Evolutionary conservation across 2,329 filamentous ascomycete species (phyloP), one percentile per base, ranked within the genome.

Genomic region (Clarireedia paspali): DNA sequence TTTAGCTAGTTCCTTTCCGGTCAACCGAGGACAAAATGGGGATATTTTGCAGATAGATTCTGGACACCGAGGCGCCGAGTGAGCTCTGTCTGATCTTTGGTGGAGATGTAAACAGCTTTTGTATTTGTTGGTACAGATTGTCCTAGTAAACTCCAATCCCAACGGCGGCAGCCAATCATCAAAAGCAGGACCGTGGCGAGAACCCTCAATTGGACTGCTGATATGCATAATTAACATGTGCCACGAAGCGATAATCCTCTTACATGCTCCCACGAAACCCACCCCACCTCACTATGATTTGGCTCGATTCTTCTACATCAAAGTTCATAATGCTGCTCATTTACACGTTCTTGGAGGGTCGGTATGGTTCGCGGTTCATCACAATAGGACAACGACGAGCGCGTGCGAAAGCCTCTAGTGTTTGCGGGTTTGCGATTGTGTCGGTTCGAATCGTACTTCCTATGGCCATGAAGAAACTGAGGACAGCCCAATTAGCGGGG

Each of bases 381-480:
- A 95, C 83, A 66, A 92, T 83, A 24, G 91, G 89, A 60, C 83
- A 81, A 66, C 87, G 79, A 64, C 86, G 84, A 50, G 88, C 84
- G 70, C 83, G 82, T 64, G 83, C 81, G 75, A 92, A 96, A 57
- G 88, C 83, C 70, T 91, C 82, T 63, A 84, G 79, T 57, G 86
- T 77, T 66, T 88, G 85, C 39, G 87, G 84, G 45, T 89, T 89
- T 49, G 52, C 52, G 62, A 89, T 59, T 6, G 66, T 84, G 66
- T 99, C 94, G 58, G 90, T 91, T 69, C 94, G 88, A 68, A 99
- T 96, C 46, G 95, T 91, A 66, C 90, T 96, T 64, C 94, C 94
- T 65, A 99, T 96, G 57, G 89, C 92, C 94, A 99, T 99, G 80
- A 99, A 99, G 76, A 97, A 96, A 24, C 82, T 85, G 61, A 9